phyloP scores from a whole-genome alignment of 1,139 yeast species.

The Kodamaea anthophila region DNA sequence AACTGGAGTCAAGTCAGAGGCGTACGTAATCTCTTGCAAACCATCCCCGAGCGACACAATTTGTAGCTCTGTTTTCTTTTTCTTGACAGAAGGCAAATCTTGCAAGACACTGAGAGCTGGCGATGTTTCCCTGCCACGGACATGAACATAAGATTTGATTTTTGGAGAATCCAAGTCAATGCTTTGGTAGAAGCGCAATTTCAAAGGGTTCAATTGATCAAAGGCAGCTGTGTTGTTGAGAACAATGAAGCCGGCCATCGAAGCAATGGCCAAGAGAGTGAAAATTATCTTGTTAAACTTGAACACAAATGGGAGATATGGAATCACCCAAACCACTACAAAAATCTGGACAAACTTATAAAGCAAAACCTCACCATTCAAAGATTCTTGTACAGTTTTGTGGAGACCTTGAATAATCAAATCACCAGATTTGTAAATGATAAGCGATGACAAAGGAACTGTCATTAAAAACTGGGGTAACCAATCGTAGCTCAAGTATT shows the following conservation, averaged over 20 bases:
- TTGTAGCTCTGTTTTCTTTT: conserved; percentile 18
- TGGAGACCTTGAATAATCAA: conserved; percentile 56
- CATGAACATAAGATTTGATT: conserved; percentile 33
- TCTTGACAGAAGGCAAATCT: conserved; percentile 62
- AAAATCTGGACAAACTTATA: conserved; percentile 34
- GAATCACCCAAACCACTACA: conserved; percentile 41
- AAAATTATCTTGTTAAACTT: conserved; percentile 54
- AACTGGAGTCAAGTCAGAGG: conserved; percentile 46
- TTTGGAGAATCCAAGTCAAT: conserved; percentile 35
- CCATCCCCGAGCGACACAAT: conserved; percentile 41
- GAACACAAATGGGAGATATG: conserved; percentile 67
- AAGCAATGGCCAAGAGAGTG: conserved; percentile 27
- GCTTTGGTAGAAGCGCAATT: conserved; percentile 59
- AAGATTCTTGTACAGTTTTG: conserved; percentile 67
- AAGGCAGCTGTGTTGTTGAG: conserved; percentile 47
- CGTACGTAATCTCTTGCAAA: conserved; percentile 46
- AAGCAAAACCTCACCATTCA: conserved; percentile 39
- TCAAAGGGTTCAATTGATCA: conserved; percentile 55
- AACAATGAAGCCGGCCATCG: conserved; percentile 30
- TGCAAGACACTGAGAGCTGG: conserved; percentile 31
- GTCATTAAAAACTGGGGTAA: conserved; percentile 60
- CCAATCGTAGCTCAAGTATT: conserved; percentile 70
- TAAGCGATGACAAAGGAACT: conserved; percentile 58
- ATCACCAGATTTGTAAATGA: conserved; percentile 46
- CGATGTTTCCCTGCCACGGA: conserved; percentile 49